Evolutionary conservation across 208 protist species (phyloP).

Genomic region (Trypanosoma platydactyli): DNA sequence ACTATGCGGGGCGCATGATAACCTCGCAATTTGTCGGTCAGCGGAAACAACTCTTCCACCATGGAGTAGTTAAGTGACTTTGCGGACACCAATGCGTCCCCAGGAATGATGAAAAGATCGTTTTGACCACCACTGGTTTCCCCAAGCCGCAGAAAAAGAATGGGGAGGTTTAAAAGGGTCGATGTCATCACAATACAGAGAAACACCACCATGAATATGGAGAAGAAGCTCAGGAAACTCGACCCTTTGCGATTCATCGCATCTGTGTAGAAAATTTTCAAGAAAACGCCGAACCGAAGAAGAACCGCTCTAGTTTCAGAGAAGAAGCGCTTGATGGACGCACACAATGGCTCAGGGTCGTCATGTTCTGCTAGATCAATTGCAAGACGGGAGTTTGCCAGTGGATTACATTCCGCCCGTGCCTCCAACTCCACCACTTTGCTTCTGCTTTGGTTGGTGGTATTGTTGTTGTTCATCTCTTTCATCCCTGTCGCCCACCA

Average conservation of each 20-base stretch:
- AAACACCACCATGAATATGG: conserved; percentile 60
- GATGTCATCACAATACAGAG: conserved; percentile 59
- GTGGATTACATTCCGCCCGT: background rate
- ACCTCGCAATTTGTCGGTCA: conserved; percentile 7
- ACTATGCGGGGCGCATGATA: conserved; percentile 26
- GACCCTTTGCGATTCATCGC: conserved; percentile 33
- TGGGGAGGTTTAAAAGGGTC: conserved; percentile 54
- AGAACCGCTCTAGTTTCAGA: conserved; percentile 15
- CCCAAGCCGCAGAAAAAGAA: conserved; percentile 66
- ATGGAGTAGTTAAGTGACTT: conserved; percentile 56
- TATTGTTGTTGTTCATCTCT: background rate
- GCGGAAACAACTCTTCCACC: conserved; percentile 28
- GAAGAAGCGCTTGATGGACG: conserved; percentile 6
- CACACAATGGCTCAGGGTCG: background rate
- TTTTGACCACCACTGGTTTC: conserved; percentile 40
- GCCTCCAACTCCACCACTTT: too few relatives aligned
- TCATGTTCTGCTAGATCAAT: conserved; percentile 25
- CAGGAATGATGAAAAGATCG: conserved; percentile 51
- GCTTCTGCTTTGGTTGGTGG: conserved; percentile 1
- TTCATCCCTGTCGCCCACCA: background rate
- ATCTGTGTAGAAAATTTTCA: conserved; percentile 35
- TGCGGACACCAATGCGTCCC: conserved; percentile 30
- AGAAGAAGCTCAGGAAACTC: conserved; percentile 62
- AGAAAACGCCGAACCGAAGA: conserved; percentile 28
- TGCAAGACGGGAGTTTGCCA: conserved; percentile 21